Conservation (phyloP, 2,329 filamentous ascomycete genomes). For the Trematosphaeria pertusa region DNA sequence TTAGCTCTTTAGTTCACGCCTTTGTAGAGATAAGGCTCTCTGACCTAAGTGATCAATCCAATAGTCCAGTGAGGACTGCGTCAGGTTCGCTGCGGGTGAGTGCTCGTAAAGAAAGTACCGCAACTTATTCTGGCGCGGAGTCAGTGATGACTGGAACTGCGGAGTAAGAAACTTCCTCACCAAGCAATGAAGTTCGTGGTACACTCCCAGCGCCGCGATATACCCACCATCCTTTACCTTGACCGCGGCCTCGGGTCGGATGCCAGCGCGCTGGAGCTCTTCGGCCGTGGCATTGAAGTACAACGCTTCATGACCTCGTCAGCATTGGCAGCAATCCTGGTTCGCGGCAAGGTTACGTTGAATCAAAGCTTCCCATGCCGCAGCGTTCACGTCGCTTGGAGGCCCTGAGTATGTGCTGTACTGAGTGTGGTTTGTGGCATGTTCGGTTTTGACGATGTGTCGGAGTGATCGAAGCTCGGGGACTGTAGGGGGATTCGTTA, state of each 20-base stretch:
- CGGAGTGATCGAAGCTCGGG: not conserved
- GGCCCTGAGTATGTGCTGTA: conserved; percentile 5
- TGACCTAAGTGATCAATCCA: not conserved
- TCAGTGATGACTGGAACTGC: too few relatives aligned
- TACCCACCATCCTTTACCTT: conserved; percentile 1
- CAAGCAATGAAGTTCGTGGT: conserved; percentile 3
- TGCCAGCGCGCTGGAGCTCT: not conserved
- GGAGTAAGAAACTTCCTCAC: not conserved
- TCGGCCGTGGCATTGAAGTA: conserved; percentile 5
- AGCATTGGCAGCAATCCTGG: not conserved
- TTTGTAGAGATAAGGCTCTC: too few relatives aligned
- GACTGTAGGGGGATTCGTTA: too few relatives aligned
- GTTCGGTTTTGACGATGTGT: conserved; percentile 1
- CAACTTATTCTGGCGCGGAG: not conserved
- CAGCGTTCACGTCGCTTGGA: conserved; percentile 1
- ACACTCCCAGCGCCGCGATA: conserved; percentile 1
- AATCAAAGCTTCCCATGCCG: conserved; percentile 5
- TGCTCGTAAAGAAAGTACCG: conserved; percentile 1
- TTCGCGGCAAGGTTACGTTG: conserved; percentile 1
- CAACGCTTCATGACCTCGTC: conserved; percentile 1
- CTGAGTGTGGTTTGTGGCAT: not conserved
- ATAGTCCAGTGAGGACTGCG: not conserved
- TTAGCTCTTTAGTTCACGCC: too few relatives aligned
- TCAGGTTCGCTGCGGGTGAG: too few relatives aligned
- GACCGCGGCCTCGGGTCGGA: conserved; percentile 1